Evolutionary conservation across 371 early-diverging fungal species (phyloP), one percentile per base, ranked within the genome.

Genomic region (Circinella minor): DNA sequence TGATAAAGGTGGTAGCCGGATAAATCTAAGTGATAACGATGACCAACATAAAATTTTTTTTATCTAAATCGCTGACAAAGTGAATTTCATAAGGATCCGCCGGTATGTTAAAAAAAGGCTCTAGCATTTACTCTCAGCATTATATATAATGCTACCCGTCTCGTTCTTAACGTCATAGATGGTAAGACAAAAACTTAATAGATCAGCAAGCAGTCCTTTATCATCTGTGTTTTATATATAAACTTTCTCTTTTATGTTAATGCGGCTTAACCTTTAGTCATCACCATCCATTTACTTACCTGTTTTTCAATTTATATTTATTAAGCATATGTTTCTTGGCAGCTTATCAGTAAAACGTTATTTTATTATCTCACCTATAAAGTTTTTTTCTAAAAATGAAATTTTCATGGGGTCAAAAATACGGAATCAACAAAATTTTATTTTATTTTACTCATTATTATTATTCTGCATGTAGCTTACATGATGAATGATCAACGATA

Each of bases 261-360:
- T 27, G 27, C 57, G 57, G 57, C 14, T 57, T 20, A 57, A 57
- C 57, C 57, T 57, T 57, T 57, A 57, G 57, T 57, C 57, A 57
- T 57, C 57, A 7, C 34, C 57, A 10, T 57, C 57, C 14, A 8
- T n/a, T 8, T 57, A 18, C 1, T 27, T 27, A 3, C 34, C 36
- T 54, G 27, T 34, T 18, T 34, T 57, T 7, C 20, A 9, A 4
- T 8, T n/a, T 27, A 34, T 34, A 27, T 27, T 34, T 27, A 4
- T 57, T 10, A n/a, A 8, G 55, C 47, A 15, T 47, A 15, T 47
- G 47, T 47, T 51, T 51, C 51, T 51, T 51, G 51, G 51, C 51
- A n/a, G 17, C 51, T 51, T 51, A 51, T 51, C 51, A 43, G 43
- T 43, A 43, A 43, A 43, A 13, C 15, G 14, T 13, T 13, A 51